Evolutionary conservation across 176 grass and related monocot species (phyloP).

Genomic region (Dendrocalamus sinicus): DNA sequence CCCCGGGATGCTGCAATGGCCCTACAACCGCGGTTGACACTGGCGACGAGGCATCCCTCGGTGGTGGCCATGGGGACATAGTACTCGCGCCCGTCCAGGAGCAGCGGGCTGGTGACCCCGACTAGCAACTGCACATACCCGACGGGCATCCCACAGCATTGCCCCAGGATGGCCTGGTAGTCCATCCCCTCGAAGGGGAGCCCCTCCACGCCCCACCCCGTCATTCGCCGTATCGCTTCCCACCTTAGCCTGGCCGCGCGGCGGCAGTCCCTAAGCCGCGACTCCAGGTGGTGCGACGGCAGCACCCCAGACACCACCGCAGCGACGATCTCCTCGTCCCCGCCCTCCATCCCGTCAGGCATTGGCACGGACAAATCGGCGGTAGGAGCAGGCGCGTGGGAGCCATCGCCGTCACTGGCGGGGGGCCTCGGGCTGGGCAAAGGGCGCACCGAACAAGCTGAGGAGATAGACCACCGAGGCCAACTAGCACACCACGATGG

Average conservation of each 20-base stretch:
- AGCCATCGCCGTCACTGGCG: conserved; percentile 16
- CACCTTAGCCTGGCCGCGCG: conserved; percentile 59
- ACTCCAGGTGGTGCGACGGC: conserved; percentile 59
- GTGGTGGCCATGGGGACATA: conserved; percentile 77
- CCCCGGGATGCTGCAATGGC: conserved; percentile 60
- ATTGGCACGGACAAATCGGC: conserved; percentile 30
- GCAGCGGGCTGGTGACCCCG: conserved; percentile 64
- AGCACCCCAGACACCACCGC: conserved; percentile 46
- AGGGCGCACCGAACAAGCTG: conserved; percentile 44
- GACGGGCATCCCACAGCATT: conserved; percentile 77
- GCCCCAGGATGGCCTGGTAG: conserved; percentile 65
- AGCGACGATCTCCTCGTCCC: conserved; percentile 68
- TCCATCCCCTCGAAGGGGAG: conserved; percentile 72
- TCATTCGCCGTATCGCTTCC: conserved; percentile 68
- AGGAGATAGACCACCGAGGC: conserved; percentile 60
- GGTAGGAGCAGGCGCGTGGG: not conserved
- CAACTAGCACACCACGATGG: conserved; percentile 54
- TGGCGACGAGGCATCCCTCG: conserved; percentile 79
- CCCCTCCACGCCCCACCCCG: conserved; percentile 56
- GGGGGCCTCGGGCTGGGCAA: conserved; percentile 30
- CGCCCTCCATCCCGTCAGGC: conserved; percentile 33
- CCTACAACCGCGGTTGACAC: conserved; percentile 70
- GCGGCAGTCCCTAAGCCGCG: conserved; percentile 52
- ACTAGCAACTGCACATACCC: conserved; percentile 70
- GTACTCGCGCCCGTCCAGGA: conserved; percentile 59